Base-by-base conservation (phyloP, 106 monocot genomes). In the Amphibolis antarctica region DNA sequence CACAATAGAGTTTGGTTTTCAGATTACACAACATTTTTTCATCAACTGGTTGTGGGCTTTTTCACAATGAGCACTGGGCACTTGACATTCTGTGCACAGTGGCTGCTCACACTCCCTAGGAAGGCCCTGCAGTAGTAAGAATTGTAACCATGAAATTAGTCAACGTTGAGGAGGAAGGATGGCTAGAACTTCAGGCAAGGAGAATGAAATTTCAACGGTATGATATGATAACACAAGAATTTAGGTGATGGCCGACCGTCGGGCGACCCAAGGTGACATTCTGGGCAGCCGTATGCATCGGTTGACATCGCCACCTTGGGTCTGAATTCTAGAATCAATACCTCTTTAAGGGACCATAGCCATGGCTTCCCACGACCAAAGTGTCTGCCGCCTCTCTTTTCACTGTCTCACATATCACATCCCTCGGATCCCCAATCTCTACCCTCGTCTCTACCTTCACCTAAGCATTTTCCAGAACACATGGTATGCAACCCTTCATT, bases 291-390 rank as follows among this genome's bases (percentile, higher is more conserved):
- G n/a, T n/a, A n/a, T n/a, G n/a, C n/a, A n/a, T n/a, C n/a, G n/a
- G n/a, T n/a, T n/a, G n/a, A n/a, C n/a, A n/a, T n/a, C n/a, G n/a
- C n/a, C n/a, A n/a, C n/a, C n/a, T n/a, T 28, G 58, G 30, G 18
- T 30, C 17, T 14, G 28, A 30, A 21, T 24, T 23, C 0, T 23
- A 26, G 31, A 30, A 28, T 10, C 9, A 3, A 12, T 45, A 79
- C 86, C 86, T 86, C 52, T 82, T 79, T 36, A 86, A 63, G 27
- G 68, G 42, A 9, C 79, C 82, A 54, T 86, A 86, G 4, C 86
- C 86, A 72, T 86, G 86, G 61, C 74, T 86, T 10, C 86, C 86
- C 56, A 86, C 71, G 10, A 86, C 86, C 46, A 86, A 51, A 46
- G 82, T 51, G 53, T 86, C 74, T 46, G 79, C 79, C 7, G 49